Percentiles rank a stretch among this genome's conserved stretches.
These are phyloP conservation scores for Nitzschia putrida DNA, from an alignment of 108 stramenopile genomes.

Conservation along the genomic window DNA sequence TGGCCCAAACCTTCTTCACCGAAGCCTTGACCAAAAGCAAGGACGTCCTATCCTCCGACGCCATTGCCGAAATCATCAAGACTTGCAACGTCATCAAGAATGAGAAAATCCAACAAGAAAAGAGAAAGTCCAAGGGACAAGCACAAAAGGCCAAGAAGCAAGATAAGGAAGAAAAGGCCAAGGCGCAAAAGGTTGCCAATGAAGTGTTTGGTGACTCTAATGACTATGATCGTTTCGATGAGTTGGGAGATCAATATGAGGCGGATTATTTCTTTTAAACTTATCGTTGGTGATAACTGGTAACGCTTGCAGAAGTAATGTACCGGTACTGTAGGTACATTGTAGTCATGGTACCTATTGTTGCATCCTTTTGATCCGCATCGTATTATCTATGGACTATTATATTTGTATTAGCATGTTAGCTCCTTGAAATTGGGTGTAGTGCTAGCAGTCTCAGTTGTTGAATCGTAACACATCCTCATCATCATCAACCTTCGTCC, in stretches of 20 bases:
- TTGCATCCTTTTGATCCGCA: too few relatives aligned
- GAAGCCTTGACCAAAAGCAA: conserved; percentile 81
- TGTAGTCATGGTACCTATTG: too few relatives aligned
- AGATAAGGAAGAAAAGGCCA: conserved; percentile 79
- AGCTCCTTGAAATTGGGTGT: too few relatives aligned
- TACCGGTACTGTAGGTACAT: not conserved
- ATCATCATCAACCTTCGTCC: too few relatives aligned
- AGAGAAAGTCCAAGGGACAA: conserved; percentile 87
- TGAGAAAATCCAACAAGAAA: conserved; percentile 83
- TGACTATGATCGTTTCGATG: conserved; percentile 83
- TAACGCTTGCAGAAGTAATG: not conserved
- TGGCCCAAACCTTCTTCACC: conserved; percentile 75
- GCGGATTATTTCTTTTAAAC: conserved; percentile 82
- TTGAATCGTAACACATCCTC: too few relatives aligned
- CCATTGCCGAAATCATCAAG: conserved; percentile 87
- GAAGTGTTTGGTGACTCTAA: conserved; percentile 89
- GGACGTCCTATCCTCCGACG: conserved; percentile 82
- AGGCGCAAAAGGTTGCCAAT: conserved; percentile 68
- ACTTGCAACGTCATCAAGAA: conserved; percentile 90
- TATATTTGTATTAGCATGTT: too few relatives aligned
- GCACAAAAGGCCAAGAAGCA: conserved; percentile 87
- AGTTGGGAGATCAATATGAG: conserved; percentile 82
- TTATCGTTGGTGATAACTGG: not conserved
- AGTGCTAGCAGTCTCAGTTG: too few relatives aligned
- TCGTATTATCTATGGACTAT: too few relatives aligned